Evolutionary conservation across 2,329 filamentous ascomycete genomes (phyloP).

Genomic region (Exophiala viscosa): DNA sequence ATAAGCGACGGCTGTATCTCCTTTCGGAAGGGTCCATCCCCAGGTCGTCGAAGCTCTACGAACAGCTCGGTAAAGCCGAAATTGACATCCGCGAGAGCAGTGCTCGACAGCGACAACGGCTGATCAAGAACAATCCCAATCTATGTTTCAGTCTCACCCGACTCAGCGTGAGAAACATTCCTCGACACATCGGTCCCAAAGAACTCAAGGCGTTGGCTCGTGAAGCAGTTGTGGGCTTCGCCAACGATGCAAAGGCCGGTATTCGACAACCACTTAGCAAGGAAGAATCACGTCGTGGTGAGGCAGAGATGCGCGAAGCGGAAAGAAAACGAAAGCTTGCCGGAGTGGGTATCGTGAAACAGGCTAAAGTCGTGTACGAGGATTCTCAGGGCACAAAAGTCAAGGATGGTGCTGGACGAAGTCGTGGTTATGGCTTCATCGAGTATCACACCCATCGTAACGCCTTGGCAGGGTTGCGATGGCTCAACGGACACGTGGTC

Average conservation of each 20-base stretch:
- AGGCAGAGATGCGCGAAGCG: slow-evolving; percentile 73
- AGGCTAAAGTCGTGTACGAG: slow-evolving; percentile 94
- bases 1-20: slow-evolving; percentile 86
- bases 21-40: slow-evolving; percentile 81
- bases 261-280: slow-evolving; percentile 75
- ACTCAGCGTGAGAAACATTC: slow-evolving; percentile 86
- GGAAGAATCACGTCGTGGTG: slow-evolving; percentile 78
- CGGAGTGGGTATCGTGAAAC: slow-evolving; percentile 81
- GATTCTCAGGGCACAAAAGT: slow-evolving; percentile 75
- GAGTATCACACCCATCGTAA: slow-evolving; percentile 92
- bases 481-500: slow-evolving; percentile 76
- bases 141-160: slow-evolving; percentile 86
- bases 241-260: slow-evolving; percentile 78
- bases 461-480: slow-evolving; percentile 90
- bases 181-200: slow-evolving; percentile 76
- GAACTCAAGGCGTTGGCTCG: slow-evolving; percentile 87
- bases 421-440: slow-evolving; percentile 93
- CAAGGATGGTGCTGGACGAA: slow-evolving; percentile 72
- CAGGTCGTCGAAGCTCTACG: slow-evolving; percentile 71
- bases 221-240: slow-evolving; percentile 90
- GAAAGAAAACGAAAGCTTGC: slow-evolving; percentile 76
- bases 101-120: slow-evolving; percentile 77
- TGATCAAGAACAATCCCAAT: slow-evolving; percentile 86
- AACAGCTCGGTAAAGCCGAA: slow-evolving; percentile 72
- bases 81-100: slow-evolving; percentile 85